A percentile compares a stretch with the other conserved stretches of the same genome.
Evolutionary conservation across 768 basidiomycete genomes (phyloP).

Genomic region (Boletellus sp.): DNA sequence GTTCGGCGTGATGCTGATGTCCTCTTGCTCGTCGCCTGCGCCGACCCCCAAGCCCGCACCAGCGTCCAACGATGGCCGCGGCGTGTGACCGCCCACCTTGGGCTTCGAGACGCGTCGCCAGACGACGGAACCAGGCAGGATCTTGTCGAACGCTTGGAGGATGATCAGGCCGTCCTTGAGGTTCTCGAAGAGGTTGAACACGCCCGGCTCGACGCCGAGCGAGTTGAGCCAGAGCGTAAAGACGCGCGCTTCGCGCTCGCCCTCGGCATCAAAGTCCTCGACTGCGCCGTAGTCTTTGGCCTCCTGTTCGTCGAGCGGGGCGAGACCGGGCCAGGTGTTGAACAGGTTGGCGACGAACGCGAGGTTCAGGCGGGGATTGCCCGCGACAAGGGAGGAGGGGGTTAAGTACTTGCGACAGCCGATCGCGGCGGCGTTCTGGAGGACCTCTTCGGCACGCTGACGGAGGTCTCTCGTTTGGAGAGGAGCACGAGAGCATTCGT

Average conservation of each 20-base stretch:
- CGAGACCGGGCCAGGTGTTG: constrained; percentile 95
- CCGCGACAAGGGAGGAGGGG: constrained; percentile 82
- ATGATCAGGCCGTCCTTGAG: constrained; percentile 89
- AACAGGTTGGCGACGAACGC: constrained; percentile 98
- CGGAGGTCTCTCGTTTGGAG: constrained; percentile 81
- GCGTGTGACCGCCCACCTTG: constrained; percentile 45
- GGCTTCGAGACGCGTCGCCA: constrained; percentile 98
- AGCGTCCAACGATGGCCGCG: constrained; percentile 34
- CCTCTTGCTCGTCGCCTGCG: constrained; percentile 60
- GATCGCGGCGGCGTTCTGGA: constrained; percentile 91
- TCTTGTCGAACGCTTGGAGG: constrained; percentile 95
- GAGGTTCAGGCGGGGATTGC: constrained; percentile 96
- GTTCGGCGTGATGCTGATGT: constrained; percentile 79
- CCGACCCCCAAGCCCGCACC: not conserved
- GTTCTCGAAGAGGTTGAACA: constrained; percentile 96
- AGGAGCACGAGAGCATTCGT: constrained; percentile 86
- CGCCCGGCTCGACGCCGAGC: constrained; percentile 91
- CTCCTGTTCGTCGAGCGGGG: constrained; percentile 90
- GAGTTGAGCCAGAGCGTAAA: constrained; percentile 99
- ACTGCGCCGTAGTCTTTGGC: constrained; percentile 85
- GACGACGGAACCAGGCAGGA: constrained; percentile 85
- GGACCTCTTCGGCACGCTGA: constrained; percentile 86
- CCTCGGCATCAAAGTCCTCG: constrained; percentile 98
- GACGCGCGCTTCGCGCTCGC: constrained; percentile 95
- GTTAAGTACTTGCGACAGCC: constrained; percentile 96